A percentile compares a stretch with the other conserved stretches of the same genome.
phyloP scores from a whole-genome alignment of 1,139 yeast genomes.

The Saccharomyces hybrid region DNA sequence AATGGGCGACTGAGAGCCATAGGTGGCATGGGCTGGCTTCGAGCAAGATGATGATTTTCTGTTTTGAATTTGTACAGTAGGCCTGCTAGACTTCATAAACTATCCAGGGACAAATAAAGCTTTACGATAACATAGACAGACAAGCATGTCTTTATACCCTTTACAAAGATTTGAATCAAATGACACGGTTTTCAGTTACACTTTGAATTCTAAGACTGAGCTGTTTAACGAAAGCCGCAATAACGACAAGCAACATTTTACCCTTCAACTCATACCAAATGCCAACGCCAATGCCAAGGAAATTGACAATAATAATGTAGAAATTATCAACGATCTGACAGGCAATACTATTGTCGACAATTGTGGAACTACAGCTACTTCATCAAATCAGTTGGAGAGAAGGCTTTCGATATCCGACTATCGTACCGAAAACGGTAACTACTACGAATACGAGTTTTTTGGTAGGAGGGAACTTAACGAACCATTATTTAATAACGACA shows the following conservation, averaged over 20 bases:
- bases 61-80: background rate
- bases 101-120: background rate
- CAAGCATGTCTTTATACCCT: slow-evolving; percentile 7
- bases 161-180: slow-evolving; percentile 7
- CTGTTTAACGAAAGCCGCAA: background rate
- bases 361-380: background rate
- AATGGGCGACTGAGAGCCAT: background rate
- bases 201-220: background rate
- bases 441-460: slow-evolving; percentile 6
- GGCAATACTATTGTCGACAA: slow-evolving; percentile 11
- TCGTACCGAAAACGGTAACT: slow-evolving; percentile 4
- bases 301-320: background rate
- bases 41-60: background rate
- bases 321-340: slow-evolving; percentile 11
- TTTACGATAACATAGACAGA: background rate
- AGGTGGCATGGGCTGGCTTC: background rate
- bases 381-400: background rate
- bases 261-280: slow-evolving; percentile 1
- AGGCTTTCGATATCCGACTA: slow-evolving; percentile 4
- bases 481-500: background rate
- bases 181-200: slow-evolving; percentile 4
- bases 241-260: background rate
- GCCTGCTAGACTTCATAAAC: background rate
- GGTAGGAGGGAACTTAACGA: background rate
- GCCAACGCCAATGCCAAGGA: slow-evolving; percentile 1